Evolutionary conservation across 371 early-diverging fungal genomes (phyloP).

Genomic region (Thermomucor indicae-seudaticae): DNA sequence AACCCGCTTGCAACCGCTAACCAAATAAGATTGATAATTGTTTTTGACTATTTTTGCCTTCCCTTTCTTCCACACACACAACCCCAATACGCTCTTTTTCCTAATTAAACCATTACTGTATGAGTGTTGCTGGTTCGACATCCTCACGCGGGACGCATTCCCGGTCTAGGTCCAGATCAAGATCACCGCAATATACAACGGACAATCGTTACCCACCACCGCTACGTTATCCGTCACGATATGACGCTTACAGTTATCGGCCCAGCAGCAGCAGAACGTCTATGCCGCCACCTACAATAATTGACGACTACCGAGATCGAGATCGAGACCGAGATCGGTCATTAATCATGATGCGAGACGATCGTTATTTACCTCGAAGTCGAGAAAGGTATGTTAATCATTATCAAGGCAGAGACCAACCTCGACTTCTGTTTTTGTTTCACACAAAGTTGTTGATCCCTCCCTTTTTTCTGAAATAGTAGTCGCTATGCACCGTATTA

Average conservation of each 20-base stretch:
- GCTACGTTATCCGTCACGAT: constrained; percentile 27
- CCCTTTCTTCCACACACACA: too few relatives aligned
- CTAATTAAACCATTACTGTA: too few relatives aligned
- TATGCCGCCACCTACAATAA: too few relatives aligned
- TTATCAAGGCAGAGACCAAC: too few relatives aligned
- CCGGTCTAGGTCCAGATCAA: constrained; percentile 43
- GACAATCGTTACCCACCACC: constrained; percentile 34
- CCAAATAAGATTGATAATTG: too few relatives aligned
- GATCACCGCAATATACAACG: constrained; percentile 47
- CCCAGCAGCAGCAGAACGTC: constrained; percentile 31
- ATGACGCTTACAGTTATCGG: constrained; percentile 36
- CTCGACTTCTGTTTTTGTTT: too few relatives aligned
- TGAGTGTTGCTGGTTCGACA: constrained; percentile 51
- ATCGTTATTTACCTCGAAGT: constrained; percentile 32
- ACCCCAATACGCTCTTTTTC: too few relatives aligned
- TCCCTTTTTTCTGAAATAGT: constrained; percentile 16
- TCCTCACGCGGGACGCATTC: constrained; percentile 48
- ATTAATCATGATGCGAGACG: constrained; percentile 43
- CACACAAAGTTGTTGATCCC: background rate
- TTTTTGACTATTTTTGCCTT: too few relatives aligned
- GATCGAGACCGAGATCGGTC: constrained; percentile 48
- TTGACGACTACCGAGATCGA: constrained; percentile 47
- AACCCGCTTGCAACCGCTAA: too few relatives aligned
- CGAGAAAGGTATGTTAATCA: constrained; percentile 24
- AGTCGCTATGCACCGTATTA: constrained; percentile 43